A percentile compares a stretch with the other conserved stretches of the same genome.
phyloP scores from a whole-genome alignment of 805 yeast genomes.

The Ogataea trehalophila region DNA sequence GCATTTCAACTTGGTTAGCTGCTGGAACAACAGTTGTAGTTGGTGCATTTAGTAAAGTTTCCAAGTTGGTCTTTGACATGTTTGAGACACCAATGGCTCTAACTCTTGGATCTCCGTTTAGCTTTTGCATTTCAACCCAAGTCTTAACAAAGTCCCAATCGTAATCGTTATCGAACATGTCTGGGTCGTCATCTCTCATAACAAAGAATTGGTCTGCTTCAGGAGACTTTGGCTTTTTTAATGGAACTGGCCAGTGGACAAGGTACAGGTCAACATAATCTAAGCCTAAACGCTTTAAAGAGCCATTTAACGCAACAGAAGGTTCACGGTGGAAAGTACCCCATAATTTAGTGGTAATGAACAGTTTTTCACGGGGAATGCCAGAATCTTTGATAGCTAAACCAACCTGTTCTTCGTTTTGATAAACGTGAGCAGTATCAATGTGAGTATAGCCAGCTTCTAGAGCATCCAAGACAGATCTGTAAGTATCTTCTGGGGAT shows the following conservation, averaged over 20 bases:
- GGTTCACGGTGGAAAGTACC: conserved; percentile 35
- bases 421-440: conserved; percentile 69
- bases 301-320: conserved; percentile 42
- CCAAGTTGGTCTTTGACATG: conserved; percentile 50
- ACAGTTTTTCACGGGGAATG: conserved; percentile 48
- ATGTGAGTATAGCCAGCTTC: conserved; percentile 70
- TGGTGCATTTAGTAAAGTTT: conserved; percentile 44
- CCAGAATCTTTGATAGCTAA: conserved; percentile 43
- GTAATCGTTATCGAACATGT: conserved; percentile 24
- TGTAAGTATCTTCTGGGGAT: conserved; percentile 46
- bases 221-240: conserved; percentile 33
- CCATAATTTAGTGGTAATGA: conserved; percentile 64
- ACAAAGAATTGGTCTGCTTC: conserved; percentile 26
- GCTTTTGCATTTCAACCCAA: conserved; percentile 57
- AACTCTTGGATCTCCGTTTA: conserved; percentile 35
- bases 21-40: conserved; percentile 55
- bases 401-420: conserved; percentile 58
- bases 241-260: conserved; percentile 78
- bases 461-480: conserved; percentile 57
- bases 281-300: conserved; percentile 46
- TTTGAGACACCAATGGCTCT: conserved; percentile 76
- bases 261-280: conserved; percentile 71
- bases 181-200: conserved; percentile 13
- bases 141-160: conserved; percentile 46
- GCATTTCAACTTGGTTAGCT: conserved; percentile 70